Evolutionary conservation across 2,329 filamentous ascomycete genomes (phyloP), one percentile per base, ranked within the genome.

Genomic region (Immersiporthe knoxdaviesiana): DNA sequence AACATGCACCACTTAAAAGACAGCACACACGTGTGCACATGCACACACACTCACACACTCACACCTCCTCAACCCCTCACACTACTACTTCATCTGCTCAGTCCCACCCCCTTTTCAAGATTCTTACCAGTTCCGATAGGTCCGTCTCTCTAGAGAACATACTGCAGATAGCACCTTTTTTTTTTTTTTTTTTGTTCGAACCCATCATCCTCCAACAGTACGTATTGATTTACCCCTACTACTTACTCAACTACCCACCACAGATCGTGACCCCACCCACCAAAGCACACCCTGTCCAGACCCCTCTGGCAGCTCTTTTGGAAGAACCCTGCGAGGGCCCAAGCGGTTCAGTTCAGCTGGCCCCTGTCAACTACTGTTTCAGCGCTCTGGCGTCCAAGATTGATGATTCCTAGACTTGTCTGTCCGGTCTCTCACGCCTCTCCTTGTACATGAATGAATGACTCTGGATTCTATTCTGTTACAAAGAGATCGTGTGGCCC

Each of bases 271-370:
- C 50, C 50, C 50, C 50, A 24, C 47, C 47, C 47, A 24, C 21
- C 47, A 52, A n/a, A 52, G 18, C 47, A 52, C n/a, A 52, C 47
- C 11, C 35, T 35, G 11, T n/a, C 47, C 47, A n/a, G 47, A 24
- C 47, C 47, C 14, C n/a, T 24, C 35, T 27, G 3, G 11, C n/a
- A 16, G 12, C 50, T 60, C 35, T 60, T 21, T 21, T 21, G 18
- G 18, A 21, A 47, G 44, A 32, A 39, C 32, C 35, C 58, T 39
- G 35, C 37, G 35, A 41, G 35, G 59, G 59, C 59, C 59, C 59
- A 62, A 62, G 59, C 59, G 59, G 59, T 44, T 62, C 59, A 44
- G 12, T 62, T 44, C 59, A 37, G 39, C 59, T 62, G 59, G 58
- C 35, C 59, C 59, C 59, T 62, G 59, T 37, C 59, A 37, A 37